Base-by-base conservation (phyloP, 352 stramenopile genomes). In the Thalassiosira livingstoniorum region DNA sequence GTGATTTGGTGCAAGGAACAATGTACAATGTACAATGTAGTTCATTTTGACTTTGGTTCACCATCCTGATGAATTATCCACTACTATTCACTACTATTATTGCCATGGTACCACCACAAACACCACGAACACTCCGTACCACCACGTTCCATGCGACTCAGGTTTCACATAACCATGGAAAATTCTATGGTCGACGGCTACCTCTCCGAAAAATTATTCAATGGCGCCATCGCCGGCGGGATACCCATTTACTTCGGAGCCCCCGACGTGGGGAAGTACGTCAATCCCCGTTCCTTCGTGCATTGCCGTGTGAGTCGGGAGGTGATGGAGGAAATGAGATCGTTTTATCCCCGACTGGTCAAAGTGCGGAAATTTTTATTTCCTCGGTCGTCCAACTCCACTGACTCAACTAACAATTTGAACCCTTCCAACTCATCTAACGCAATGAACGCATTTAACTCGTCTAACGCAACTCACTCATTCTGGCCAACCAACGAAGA, bases 201-300 rank as follows among this genome's bases (percentile, higher is more conserved):
- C 23, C 29, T 75, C n/a, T 75, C 66, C 10, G 66, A 75, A 53
- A 75, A 75, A 57, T 11, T 75, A 25, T 75, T 75, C 66, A 75
- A 75, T 57, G 45, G 45, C 7, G 66, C 66, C 27, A 27, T 34
- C 2, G 51, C 7, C 7, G 51, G 47, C 2, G 66, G 66, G 13
- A 53, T 75, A 29, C 66, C 66, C 15, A 25, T 75, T 55, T 75
- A 75, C 25, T 75, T 75, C 32, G 66, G 66, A 2, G 66, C 66
- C 29, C 25, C 21, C 31, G 66, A 75, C 37, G 42, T 75, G 25
- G 66, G 10, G 10, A 65, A 31, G 35, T 75, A 75, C 34, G 11
- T 78, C 2, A 78, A 70, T 53, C 2, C 13, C n/a, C 47, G 65
- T 45, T 69, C 69, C 25, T 63, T 70, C 31, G 4, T 78, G 5